Conservation (phyloP, 345 rosid species). For the Brassica napus region Da-Ae NC_063446.1:6423501-6424000, state of each 20-base stretch:
- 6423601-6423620: background rate
- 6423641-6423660: background rate
- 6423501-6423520: background rate
- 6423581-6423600: background rate
- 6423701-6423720: background rate
- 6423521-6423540: conserved; percentile 33
- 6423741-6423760: background rate
- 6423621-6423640: background rate
- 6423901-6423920: background rate
- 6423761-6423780: background rate
- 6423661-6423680: conserved; percentile 3
- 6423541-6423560: conserved; percentile 58
- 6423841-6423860: conserved; percentile 9
- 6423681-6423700: conserved; percentile 13
- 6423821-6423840: conserved; percentile 5
- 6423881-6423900: conserved; percentile 5
- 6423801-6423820: background rate
- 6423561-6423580: conserved; percentile 61
- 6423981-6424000: background rate
- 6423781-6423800: background rate
- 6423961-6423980: background rate
- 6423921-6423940: background rate
- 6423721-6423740: conserved; percentile 8
- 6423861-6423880: conserved; percentile 1
- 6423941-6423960: background rate